Conservation (phyloP, 1,284 basidiomycete genomes). For the Erythrobasidium hasegawianum region DNA sequence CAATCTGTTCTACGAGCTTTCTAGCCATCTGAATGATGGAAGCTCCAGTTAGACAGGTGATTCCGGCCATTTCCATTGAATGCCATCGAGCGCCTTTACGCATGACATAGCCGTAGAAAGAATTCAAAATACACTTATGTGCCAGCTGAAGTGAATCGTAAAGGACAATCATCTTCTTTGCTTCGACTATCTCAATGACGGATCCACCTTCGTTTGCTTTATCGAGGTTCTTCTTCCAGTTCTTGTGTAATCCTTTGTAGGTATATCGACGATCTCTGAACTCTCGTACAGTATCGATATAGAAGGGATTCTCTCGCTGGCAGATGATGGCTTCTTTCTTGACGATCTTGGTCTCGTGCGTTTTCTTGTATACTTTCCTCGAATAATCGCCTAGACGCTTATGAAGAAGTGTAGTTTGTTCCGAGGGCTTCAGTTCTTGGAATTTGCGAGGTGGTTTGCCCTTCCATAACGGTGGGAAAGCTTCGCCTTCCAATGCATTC, state of each 20-base stretch:
- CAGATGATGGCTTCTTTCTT: constrained; percentile 93
- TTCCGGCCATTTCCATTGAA: constrained; percentile 99
- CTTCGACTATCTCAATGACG: constrained; percentile 86
- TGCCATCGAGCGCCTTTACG: constrained; percentile 99
- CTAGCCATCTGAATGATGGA: constrained; percentile 99
- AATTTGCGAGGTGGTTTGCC: constrained; percentile 74
- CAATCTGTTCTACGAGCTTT: constrained; percentile 89
- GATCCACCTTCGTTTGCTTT: constrained; percentile 62
- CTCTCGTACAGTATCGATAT: constrained; percentile 94
- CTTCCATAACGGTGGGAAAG: constrained; percentile 76
- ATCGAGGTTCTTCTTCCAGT: constrained; percentile 99
- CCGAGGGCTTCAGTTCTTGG: constrained; percentile 74
- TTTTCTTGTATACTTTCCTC: constrained; percentile 97
- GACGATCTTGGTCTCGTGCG: constrained; percentile 97
- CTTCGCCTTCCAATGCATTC: constrained; percentile 91
- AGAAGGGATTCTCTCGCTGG: constrained; percentile 98
- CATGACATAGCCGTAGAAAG: constrained; percentile 99
- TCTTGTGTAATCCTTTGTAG: constrained; percentile 98
- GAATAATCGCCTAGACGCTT: constrained; percentile 98
- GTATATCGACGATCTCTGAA: constrained; percentile 98
- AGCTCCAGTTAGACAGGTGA: constrained; percentile 98
- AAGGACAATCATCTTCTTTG: constrained; percentile 99
- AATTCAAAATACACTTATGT: constrained; percentile 99
- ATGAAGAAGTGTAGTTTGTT: constrained; percentile 87
- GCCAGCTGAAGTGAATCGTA: constrained; percentile 99